Conservation (phyloP, 2,329 filamentous ascomycete species). For the Talaromyces amestolkiae region DNA sequence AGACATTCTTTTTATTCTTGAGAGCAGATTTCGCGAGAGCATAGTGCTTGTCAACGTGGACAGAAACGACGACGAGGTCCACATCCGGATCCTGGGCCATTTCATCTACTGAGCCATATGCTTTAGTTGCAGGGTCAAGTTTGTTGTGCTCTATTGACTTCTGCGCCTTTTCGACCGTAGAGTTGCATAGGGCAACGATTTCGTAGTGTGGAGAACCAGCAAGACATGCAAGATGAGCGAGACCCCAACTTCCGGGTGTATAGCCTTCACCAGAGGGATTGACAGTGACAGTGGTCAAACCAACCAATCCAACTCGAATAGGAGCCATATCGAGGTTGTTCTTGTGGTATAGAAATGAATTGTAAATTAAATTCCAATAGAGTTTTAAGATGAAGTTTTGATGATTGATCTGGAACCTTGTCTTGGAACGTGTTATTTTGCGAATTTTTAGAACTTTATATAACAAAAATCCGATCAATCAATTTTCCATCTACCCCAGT, state of each 20-base stretch:
- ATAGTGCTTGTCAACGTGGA: conserved; percentile 18
- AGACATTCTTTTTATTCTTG: conserved; percentile 15
- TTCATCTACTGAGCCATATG: conserved; percentile 15
- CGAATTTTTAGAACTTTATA: neutral
- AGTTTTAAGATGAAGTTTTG: neutral
- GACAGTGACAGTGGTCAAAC: conserved; percentile 11
- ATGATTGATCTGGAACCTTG: neutral
- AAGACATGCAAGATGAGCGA: conserved; percentile 12
- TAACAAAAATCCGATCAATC: neutral
- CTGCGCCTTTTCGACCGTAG: conserved; percentile 12
- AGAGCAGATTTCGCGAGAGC: conserved; percentile 6
- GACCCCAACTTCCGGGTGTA: conserved; percentile 15
- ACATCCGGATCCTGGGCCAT: conserved; percentile 15
- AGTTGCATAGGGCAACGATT: conserved; percentile 17
- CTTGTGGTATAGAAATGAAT: neutral
- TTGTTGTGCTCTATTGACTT: conserved; percentile 18
- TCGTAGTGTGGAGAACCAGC: conserved; percentile 14
- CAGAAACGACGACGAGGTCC: conserved; percentile 16
- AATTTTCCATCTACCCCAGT: too few species aligned
- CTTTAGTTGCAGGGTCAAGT: conserved; percentile 15
- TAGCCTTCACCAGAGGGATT: conserved; percentile 7
- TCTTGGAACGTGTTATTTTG: neutral
- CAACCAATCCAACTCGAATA: conserved; percentile 18
- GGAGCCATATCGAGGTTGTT: conserved; percentile 8
- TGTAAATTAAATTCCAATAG: neutral